Evolutionary conservation across 805 yeast species (phyloP), one percentile per base, ranked within the genome.

Genomic region (Ogataea trehaloabstinens): DNA sequence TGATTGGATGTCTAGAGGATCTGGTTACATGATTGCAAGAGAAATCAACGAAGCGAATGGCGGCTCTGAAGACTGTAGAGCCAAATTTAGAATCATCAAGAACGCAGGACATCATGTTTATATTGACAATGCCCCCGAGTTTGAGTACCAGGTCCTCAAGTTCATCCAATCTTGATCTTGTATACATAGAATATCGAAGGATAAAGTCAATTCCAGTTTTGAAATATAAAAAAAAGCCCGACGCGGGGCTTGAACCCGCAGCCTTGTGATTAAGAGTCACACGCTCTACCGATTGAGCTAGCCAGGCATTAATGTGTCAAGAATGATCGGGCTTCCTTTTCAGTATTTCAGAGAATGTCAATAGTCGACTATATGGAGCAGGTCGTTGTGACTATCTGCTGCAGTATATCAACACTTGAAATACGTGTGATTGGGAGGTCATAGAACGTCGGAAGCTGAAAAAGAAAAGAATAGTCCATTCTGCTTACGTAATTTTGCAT

Each of bases 1-100:
- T 27, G 88, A 81, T 56, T 81, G 88, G 88, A 81, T 81, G 87
- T 75, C 76, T 44, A 74, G 68, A 37, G 70, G 67, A 32, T 84
- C 82, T 10, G 88, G 88, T 2, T 55, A 64, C 28, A 63, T 70
- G 27, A 64, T 67, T 37, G 69, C 66, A 12, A 54, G 63, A 10
- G 60, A 58, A 32, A 58, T 68, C 34, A 59, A 60, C 42, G 22
- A 49, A 38, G 24, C 41, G 12, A 46, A 46, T 30, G 42, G 46
- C 2, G 30, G 39, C 10, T 31, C 34, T 4, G 35, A 36, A 12
- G 15, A 13, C 11, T 40, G 46, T 2, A 34, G 40, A 13, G 64
- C 66, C 3, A 54, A 55, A 31, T 75, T 60, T 46, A 55, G 60
- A 24, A 57, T 72, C 2, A 45, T 73, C 19, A 55, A 63, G 6